These are phyloP conservation scores for Oemleria cerasiformis DNA, from an alignment of 306 rosid genomes.

Conservation along the genomic window DNA sequence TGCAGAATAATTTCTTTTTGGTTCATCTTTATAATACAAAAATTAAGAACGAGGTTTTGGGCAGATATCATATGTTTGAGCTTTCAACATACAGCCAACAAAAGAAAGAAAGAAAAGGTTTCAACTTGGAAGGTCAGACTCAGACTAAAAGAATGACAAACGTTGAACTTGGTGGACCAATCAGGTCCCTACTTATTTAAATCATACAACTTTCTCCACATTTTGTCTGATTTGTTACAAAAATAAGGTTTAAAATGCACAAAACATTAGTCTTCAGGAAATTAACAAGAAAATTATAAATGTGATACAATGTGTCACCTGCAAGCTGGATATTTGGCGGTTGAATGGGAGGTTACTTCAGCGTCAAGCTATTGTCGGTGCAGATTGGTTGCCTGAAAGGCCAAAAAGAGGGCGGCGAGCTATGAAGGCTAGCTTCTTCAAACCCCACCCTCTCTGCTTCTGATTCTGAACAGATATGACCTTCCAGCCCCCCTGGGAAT, in stretches of 20 bases:
- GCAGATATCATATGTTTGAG: background rate
- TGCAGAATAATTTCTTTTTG: constrained; percentile 6
- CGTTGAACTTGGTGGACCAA: background rate
- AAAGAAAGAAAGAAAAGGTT: background rate
- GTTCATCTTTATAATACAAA: background rate
- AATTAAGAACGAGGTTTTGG: background rate
- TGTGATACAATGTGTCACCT: constrained; percentile 3
- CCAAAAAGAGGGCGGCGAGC: constrained; percentile 5
- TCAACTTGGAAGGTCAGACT: background rate
- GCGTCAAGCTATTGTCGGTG: background rate
- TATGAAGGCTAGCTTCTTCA: background rate
- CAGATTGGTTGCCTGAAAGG: background rate
- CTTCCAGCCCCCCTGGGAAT: background rate
- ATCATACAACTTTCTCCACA: too few species aligned
- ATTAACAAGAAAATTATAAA: background rate
- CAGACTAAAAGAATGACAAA: background rate
- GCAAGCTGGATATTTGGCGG: constrained; percentile 3
- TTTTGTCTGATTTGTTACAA: background rate
- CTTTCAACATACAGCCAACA: too few species aligned
- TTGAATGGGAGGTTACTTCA: background rate
- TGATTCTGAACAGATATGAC: constrained; percentile 6
- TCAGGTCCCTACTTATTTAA: too few species aligned
- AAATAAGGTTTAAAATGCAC: background rate
- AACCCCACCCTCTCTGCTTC: constrained; percentile 15
- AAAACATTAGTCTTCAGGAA: background rate